phyloP scores from a whole-genome alignment of 2,329 filamentous ascomycete species.

The Phoma sp. region DNA sequence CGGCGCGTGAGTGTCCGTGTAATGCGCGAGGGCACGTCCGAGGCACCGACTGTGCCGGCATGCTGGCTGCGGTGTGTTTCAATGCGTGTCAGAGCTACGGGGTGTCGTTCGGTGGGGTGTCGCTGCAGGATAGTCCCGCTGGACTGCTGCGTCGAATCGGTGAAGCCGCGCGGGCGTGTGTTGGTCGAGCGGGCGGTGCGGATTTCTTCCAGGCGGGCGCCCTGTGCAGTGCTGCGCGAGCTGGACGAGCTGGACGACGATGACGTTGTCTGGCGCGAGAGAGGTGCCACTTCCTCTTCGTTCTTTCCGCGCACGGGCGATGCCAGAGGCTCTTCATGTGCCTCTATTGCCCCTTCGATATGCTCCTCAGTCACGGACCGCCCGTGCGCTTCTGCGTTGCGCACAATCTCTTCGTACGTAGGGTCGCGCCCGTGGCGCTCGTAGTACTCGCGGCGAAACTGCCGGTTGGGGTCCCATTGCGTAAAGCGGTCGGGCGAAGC shows the following conservation, averaged over 20 bases:
- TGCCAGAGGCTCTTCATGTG: slow-evolving; percentile 2
- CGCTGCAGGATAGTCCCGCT: slow-evolving; percentile 32
- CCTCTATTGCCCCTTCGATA: background rate
- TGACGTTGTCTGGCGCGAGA: slow-evolving; percentile 33
- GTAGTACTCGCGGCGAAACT: slow-evolving; percentile 37
- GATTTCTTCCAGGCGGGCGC: slow-evolving; percentile 39
- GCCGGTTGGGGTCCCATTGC: slow-evolving; percentile 40
- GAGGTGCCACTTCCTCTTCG: slow-evolving; percentile 30
- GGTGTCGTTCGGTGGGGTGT: slow-evolving; percentile 66
- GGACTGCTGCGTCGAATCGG: slow-evolving; percentile 28
- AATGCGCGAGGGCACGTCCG: slow-evolving; percentile 49
- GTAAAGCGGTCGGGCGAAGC: slow-evolving; percentile 36
- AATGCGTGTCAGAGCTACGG: slow-evolving; percentile 74
- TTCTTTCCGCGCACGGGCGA: slow-evolving; percentile 13
- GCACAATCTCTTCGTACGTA: slow-evolving; percentile 18
- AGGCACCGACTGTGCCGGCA: slow-evolving; percentile 69
- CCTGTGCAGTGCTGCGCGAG: slow-evolving; percentile 19
- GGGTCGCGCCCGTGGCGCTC: slow-evolving; percentile 31
- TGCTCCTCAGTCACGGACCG: slow-evolving; percentile 8
- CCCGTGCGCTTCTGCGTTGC: slow-evolving; percentile 13
- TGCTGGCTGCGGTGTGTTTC: slow-evolving; percentile 76
- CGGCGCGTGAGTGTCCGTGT: slow-evolving; percentile 50
- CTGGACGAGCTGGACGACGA: slow-evolving; percentile 31
- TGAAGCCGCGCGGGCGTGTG: slow-evolving; percentile 26
- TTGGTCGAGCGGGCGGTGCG: slow-evolving; percentile 33